Conservation (phyloP, 2,329 filamentous ascomycete species). For the Fusarium napiforme region DNA sequence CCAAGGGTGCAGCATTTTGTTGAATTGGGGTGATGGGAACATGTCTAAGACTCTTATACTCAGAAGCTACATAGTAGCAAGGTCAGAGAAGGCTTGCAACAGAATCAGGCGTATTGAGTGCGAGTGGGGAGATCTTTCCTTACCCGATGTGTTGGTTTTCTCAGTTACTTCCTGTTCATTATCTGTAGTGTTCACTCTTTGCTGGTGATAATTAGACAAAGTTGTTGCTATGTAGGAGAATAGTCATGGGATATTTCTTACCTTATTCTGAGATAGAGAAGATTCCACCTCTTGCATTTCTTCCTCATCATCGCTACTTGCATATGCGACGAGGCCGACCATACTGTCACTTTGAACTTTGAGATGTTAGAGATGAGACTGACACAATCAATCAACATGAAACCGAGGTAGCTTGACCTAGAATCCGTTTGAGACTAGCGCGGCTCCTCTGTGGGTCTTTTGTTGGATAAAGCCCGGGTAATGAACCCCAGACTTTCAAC, state of each 20-base stretch:
- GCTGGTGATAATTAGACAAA: conserved; percentile 21
- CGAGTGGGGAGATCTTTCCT: neutral
- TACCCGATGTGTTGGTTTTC: conserved; percentile 12
- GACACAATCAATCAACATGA: neutral
- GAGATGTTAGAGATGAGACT: conserved; percentile 4
- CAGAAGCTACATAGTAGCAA: conserved; percentile 5
- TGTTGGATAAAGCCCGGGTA: conserved; percentile 23
- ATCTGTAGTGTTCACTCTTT: neutral
- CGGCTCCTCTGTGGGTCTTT: conserved; percentile 4
- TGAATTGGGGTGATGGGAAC: conserved; percentile 46
- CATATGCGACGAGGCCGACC: conserved; percentile 61
- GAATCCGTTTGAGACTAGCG: conserved; percentile 37
- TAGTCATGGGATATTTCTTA: conserved; percentile 1
- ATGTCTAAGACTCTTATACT: conserved; percentile 13
- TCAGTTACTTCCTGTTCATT: conserved; percentile 3
- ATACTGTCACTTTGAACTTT: conserved; percentile 38
- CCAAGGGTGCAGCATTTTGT: conserved; percentile 49
- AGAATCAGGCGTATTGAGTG: neutral
- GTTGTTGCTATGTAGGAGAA: neutral
- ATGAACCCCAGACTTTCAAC: conserved; percentile 16
- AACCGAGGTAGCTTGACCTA: conserved; percentile 25
- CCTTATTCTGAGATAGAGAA: conserved; percentile 8
- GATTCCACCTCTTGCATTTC: conserved; percentile 41
- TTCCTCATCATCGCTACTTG: conserved; percentile 63
- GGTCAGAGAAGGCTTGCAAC: neutral